Base-by-base conservation (phyloP, 2,329 filamentous ascomycete genomes). In the Cladosporium sp. region DNA sequence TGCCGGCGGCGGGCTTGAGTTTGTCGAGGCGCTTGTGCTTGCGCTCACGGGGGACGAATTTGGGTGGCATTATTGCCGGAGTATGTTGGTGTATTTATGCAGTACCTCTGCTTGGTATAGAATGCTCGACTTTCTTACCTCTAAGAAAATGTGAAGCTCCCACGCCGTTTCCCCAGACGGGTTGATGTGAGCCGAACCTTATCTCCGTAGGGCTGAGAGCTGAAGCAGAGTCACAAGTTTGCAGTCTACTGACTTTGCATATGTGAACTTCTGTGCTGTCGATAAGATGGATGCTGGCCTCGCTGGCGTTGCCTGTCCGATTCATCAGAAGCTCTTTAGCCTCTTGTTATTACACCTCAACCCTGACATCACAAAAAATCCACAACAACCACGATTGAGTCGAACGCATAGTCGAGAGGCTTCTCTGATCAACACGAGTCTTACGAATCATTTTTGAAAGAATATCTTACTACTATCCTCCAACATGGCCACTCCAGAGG, bases 21-120 rank as follows among this genome's bases (percentile, higher is more conserved):
- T 89, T 86, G 33, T 89, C 90, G 23, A 91, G 81, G 44, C 87
- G 88, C 73, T 84, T 84, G 70, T 87, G 85, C 72, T 88, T 88
- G 65, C 86, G 82, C 74, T 86, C 82, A 53, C 86, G 80, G 33
- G 85, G 84, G 16, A 84, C 80, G 69, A 83, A 84, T 67, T 82
- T 83, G 52, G 77, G 76, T 74, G 78, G 77, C 78, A 80, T 80
- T 21, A 10, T 59, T 71, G 46, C 44, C 37, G 40, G 8, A 29
- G 5, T 46, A 12, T 21, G 21, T 14, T 53, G 28, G 50, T 37
- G 14, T 8, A 28, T 18, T 37, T 57, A 4, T 28, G 31, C 4
- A 31, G 11, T 33, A 4, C 6, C 14, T n/a, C n/a, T 28, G 16
- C 52, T n/a, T 16, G 40, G 21, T 11, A 8, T n/a, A 16, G 33